Conservation (phyloP, 306 rosid genomes). For the Begonia fuchsioides region DNA sequence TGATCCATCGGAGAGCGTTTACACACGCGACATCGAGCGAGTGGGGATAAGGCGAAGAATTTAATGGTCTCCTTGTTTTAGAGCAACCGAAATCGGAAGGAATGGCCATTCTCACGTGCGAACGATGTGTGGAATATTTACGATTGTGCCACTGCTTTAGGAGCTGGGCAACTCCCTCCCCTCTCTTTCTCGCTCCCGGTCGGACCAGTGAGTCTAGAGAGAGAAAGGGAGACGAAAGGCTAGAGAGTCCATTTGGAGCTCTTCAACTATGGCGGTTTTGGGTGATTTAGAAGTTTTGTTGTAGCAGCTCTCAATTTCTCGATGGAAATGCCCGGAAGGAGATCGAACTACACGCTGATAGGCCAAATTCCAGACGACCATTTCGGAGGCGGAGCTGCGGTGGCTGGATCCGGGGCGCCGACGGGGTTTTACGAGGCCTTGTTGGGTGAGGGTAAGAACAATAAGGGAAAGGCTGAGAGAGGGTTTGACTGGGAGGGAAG, state of each 20-base stretch:
- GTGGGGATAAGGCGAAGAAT: too few species aligned
- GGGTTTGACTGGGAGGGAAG: conserved; percentile 61
- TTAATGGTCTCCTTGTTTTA: too few species aligned
- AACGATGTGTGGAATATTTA: background rate
- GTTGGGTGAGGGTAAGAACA: conserved; percentile 50
- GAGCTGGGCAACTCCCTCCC: background rate
- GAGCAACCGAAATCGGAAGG: background rate
- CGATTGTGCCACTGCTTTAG: background rate
- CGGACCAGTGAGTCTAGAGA: background rate
- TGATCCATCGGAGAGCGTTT: too few species aligned
- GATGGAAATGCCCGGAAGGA: conserved; percentile 84
- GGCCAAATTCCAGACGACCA: conserved; percentile 74
- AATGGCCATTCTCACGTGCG: background rate
- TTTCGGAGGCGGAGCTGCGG: conserved; percentile 14
- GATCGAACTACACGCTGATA: conserved; percentile 75
- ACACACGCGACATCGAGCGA: too few species aligned
- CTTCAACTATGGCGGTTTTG: conserved; percentile 48
- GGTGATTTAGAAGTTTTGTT: conserved; percentile 31
- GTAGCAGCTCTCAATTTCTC: conserved; percentile 11
- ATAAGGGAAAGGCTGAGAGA: conserved; percentile 33
- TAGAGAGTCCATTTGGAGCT: conserved; percentile 3
- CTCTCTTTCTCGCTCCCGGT: background rate
- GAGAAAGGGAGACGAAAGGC: background rate
- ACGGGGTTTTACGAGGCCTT: conserved; percentile 34
- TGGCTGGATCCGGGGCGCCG: conserved; percentile 21